Evolutionary conservation across 257 asterid genomes (phyloP).

Genomic region (Cruciata laevipes): DNA sequence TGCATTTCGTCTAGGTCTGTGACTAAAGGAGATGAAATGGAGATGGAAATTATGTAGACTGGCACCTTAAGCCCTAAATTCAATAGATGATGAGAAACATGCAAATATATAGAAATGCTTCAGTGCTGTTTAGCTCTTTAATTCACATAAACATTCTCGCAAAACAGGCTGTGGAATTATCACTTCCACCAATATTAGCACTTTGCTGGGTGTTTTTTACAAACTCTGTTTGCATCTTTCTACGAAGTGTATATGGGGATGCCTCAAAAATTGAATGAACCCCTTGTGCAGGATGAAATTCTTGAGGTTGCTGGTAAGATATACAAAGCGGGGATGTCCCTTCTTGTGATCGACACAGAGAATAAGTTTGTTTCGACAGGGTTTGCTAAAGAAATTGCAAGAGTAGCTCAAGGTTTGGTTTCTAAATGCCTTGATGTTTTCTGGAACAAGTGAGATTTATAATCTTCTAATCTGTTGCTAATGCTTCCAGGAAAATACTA

Average conservation of each 20-base stretch:
- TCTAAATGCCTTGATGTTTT: neutral
- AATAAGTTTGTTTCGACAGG: conserved; percentile 92
- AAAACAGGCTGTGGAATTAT: too few relatives aligned
- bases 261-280: neutral
- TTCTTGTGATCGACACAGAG: conserved; percentile 46
- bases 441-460: neutral
- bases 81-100: neutral
- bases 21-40: neutral
- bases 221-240: neutral
- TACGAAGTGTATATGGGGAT: neutral
- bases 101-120: neutral
- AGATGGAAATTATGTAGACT: neutral
- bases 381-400: conserved; percentile 93
- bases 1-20: neutral
- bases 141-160: neutral
- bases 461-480: conserved; percentile 6
- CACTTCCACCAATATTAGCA: neutral
- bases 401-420: conserved; percentile 87
- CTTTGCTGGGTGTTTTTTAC: too few relatives aligned
- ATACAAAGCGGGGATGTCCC: conserved; percentile 74
- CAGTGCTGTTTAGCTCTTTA: neutral
- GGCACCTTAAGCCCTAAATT: neutral
- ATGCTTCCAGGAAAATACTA: conserved; percentile 72
- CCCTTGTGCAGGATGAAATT: conserved; percentile 63
- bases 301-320: conserved; percentile 92